phyloP scores from a whole-genome alignment of 257 asterid genomes.

The Lycium barbarum region DNA sequence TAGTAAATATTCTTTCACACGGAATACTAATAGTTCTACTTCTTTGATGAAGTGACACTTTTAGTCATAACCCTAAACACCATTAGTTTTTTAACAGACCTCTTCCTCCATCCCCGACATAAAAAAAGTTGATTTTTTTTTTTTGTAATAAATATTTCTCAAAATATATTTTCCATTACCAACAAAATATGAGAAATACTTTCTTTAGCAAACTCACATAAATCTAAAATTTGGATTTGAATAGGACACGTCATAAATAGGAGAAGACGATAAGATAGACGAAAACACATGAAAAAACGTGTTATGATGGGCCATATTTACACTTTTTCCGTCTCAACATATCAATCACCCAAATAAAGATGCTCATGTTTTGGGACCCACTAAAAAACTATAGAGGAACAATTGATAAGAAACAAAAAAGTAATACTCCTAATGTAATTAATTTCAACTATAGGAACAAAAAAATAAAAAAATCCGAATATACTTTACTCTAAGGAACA shows the following conservation, averaged over 20 bases:
- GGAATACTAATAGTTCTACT: no score
- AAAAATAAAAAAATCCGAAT: conserved; percentile 48
- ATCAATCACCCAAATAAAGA: neutral
- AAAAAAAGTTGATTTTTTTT: no score
- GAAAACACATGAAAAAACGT: conserved; percentile 3
- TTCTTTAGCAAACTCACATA: neutral
- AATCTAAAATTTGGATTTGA: neutral
- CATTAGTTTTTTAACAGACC: no score
- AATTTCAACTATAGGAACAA: neutral
- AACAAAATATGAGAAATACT: neutral
- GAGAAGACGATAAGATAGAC: conserved; percentile 20
- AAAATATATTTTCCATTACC: neutral
- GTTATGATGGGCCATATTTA: neutral
- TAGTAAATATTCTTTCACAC: no score
- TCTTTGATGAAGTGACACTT: no score
- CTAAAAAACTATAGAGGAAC: neutral
- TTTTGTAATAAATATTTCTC: no score
- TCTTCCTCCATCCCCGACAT: no score
- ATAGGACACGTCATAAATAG: conserved; percentile 17
- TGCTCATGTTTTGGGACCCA: conserved; percentile 7
- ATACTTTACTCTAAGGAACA: conserved; percentile 68
- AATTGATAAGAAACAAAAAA: neutral
- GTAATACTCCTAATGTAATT: neutral
- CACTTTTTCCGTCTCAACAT: neutral
- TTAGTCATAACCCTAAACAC: no score